Evolutionary conservation across 2,329 filamentous ascomycete genomes (phyloP), one percentile per base, ranked within the genome.

Genomic region (Fusarium fujikuroi): DNA sequence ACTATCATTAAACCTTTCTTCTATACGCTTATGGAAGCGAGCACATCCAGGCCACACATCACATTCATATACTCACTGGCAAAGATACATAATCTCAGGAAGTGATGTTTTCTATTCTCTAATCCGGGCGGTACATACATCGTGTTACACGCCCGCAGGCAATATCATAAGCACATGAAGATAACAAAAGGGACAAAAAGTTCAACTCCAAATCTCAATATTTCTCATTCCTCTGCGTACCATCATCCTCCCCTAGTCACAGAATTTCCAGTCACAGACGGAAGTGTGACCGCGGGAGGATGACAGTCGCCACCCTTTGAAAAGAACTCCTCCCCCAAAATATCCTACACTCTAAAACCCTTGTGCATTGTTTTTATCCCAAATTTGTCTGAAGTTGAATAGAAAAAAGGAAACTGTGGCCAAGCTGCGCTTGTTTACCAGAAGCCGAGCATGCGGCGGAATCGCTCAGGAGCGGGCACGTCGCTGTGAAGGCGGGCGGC

Each of bases 121-220:
- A 73, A 63, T 62, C 28, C 54, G 60, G 56, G 60, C 49, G 64
- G 65, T 36, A 75, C 49, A 39, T 40, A 50, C 43, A 34, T 59
- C 25, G 47, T 66, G 63, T 52, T 70, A 61, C 69, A 70, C 61
- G 57, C 69, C 64, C 54, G 23, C 49, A 49, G 57, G 54, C 57
- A 70, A 74, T 65, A 58, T 66, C 72, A 75, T 74, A 69, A 70
- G 61, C 72, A 74, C 69, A 70, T 75, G 54, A 75, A 72, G 50
- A 14, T 40, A 58, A 74, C 72, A 63, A 70, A 75, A 53, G 60
- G 64, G 63, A 72, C 68, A 39, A 66, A 63, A 69, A 28, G 16
- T 43, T 66, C 39, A 72, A 74, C 64, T 74, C 71, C 72, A 57
- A 44, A 61, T 61, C 66, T 71, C 62, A 60, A 61, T 49, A 53